Evolutionary conservation across 331 rosid species (phyloP), one percentile per base, ranked within the genome.

Genomic region (Quercus tomentella): DNA sequence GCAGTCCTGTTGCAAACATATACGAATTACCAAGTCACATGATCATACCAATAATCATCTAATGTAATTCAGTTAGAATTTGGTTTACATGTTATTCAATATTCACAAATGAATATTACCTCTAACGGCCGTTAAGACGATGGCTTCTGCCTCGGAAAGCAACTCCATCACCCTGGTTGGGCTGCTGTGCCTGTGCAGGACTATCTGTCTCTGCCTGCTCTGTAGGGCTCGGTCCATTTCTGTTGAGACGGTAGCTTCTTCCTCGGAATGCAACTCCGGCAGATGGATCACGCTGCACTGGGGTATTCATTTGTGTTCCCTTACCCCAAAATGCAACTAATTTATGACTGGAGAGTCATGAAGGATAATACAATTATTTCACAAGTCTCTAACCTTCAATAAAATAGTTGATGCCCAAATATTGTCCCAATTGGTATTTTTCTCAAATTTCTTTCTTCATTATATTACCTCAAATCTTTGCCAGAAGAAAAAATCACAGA

Each of bases 261-360:
- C 97, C 94, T 14, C 69, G 87, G 73, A 91, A 91, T 15, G 83
- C 82, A 62, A 80, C 80, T 67, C 95, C 91, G 1, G 88, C 91
- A 2, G 77, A 79, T 21, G 97, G 91, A 77, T 86, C 82, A 10
- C 89, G 84, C 75, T 86, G 89, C 81, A 87, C 97, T 5, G 94
- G 97, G 31, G 91, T 26, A 76, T 89, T 91, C 25, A 84, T 69
- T 77, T 93, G 97, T 10, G 73, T 79, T 71, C 98, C 97, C 71
- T 87, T 76, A 72, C 93, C 93, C 98, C 98, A 93, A 56, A 76
- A 91, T 77, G 97, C 91, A 77, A 89, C 97, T 45, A 91, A 3
- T 82, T 82, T 93, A 80, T 91, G 89, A 22, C 94, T 88, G 79
- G 5, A 82, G 43, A 33, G 16, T 11, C 28, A 45, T 88, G 75